A percentile compares a stretch with the other conserved stretches of the same genome.
These are phyloP conservation scores for Colletotrichum viniferum DNA, from an alignment of 2,329 filamentous ascomycete genomes.

Conservation along the genomic window DNA sequence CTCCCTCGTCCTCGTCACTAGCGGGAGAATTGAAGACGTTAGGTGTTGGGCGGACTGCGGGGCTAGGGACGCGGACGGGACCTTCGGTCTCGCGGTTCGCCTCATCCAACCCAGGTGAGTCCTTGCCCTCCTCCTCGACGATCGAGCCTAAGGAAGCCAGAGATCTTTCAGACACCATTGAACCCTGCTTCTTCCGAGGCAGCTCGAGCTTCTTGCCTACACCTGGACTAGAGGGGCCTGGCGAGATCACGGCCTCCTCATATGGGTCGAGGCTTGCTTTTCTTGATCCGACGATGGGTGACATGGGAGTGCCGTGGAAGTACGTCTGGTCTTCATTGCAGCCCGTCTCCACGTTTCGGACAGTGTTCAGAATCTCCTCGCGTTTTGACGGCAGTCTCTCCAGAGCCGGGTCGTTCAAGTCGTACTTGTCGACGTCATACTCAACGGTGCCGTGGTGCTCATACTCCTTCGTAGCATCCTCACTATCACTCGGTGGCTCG, in stretches of 20 bases:
- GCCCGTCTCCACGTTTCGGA: slow-evolving; percentile 51
- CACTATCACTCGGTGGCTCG: slow-evolving; percentile 35
- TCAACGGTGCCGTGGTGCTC: slow-evolving; percentile 18
- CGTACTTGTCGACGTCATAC: slow-evolving; percentile 32
- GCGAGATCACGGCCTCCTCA: slow-evolving; percentile 38
- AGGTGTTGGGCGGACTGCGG: slow-evolving; percentile 24
- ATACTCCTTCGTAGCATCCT: slow-evolving; percentile 24
- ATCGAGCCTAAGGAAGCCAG: slow-evolving; percentile 50
- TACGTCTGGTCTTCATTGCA: slow-evolving; percentile 42
- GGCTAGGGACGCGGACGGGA: slow-evolving; percentile 32
- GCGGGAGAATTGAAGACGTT: slow-evolving; percentile 25
- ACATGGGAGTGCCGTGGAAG: slow-evolving; percentile 38
- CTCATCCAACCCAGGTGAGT: slow-evolving; percentile 11
- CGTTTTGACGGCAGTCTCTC: slow-evolving; percentile 52
- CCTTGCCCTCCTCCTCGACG: slow-evolving; percentile 41
- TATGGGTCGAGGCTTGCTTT: slow-evolving; percentile 39
- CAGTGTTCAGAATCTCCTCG: slow-evolving; percentile 46
- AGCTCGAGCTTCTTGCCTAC: slow-evolving; percentile 30
- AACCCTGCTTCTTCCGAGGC: slow-evolving; percentile 29
- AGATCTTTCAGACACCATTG: slow-evolving; percentile 36
- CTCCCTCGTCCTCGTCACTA: slow-evolving; percentile 46
- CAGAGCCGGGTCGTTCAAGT: slow-evolving; percentile 51
- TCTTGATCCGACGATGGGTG: slow-evolving; percentile 38
- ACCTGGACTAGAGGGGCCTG: slow-evolving; percentile 38
- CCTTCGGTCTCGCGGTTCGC: slow-evolving; percentile 10